These are phyloP conservation scores for Ephemerocybe angulata DNA, from an alignment of 768 basidiomycete genomes.

Conservation along the genomic window DNA sequence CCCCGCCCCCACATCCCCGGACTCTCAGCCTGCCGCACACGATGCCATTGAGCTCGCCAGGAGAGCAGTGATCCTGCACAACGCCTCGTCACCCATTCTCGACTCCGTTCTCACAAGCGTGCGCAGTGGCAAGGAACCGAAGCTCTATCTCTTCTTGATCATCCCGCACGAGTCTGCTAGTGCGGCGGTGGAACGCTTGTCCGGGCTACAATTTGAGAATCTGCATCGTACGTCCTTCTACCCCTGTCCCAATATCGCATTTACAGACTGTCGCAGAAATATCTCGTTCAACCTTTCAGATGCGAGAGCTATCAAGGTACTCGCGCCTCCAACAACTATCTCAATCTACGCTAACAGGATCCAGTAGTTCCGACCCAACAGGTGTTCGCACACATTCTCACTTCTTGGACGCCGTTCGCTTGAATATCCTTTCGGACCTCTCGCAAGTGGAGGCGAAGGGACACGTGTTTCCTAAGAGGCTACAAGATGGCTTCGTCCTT, in stretches of 20 bases:
- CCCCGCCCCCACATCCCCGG: constrained; percentile 14
- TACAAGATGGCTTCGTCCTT: constrained; percentile 65
- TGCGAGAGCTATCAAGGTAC: constrained; percentile 16
- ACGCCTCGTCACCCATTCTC: constrained; percentile 35
- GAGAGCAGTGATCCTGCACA: constrained; percentile 40
- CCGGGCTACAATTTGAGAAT: background rate
- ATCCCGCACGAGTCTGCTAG: constrained; percentile 22
- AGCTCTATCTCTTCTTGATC: constrained; percentile 59
- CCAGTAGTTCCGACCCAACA: constrained; percentile 34
- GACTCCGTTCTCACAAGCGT: constrained; percentile 52
- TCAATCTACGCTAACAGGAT: constrained; percentile 15
- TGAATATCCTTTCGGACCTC: constrained; percentile 50
- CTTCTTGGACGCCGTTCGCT: constrained; percentile 66
- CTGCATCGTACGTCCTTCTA: constrained; percentile 12
- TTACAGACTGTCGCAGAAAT: constrained; percentile 13
- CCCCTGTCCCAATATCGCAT: constrained; percentile 6
- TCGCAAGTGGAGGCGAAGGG: constrained; percentile 29
- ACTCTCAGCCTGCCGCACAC: constrained; percentile 18
- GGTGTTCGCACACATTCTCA: constrained; percentile 40
- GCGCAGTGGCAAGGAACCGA: constrained; percentile 39
- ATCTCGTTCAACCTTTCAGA: constrained; percentile 15
- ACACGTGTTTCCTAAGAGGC: constrained; percentile 36
- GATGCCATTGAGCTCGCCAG: constrained; percentile 57
- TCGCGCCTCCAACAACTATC: background rate
- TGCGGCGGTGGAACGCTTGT: background rate